Evolutionary conservation across 1,284 basidiomycete species (phyloP), one percentile per base, ranked within the genome.

Genomic region (Boletellus deceptivus): DNA sequence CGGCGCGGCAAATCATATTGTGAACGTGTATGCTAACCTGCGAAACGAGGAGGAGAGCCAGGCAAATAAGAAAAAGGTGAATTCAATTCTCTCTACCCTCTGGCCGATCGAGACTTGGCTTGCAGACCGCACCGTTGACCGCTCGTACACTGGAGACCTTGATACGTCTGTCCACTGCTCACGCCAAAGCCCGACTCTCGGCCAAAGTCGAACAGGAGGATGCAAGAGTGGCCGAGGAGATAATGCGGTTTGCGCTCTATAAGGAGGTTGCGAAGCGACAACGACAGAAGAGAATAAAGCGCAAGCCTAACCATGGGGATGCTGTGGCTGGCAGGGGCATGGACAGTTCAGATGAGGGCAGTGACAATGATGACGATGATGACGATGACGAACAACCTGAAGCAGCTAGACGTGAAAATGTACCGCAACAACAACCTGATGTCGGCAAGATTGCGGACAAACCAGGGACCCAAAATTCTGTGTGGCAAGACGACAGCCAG

Each of bases 91-190:
- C 53, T 33, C 42, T 14, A 31, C 27, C 41, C 49, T 17, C 53
- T 34, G 13, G 34, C 41, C 24, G n/a, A 57, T 51, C 61, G 44
- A 52, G 46, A 55, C 41, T 41, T 46, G 41, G 36, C 37, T 20
- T 39, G 36, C 46, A 97, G 91, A 99, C 97, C 4, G 92, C 96
- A 11, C 97, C 97, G 2, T 75, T 99, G 57, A 99, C 97, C 1
- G 96, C 97, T 14, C 94, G 97, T 83, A 98, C 97, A 6, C 84
- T 99, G 51, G 97, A 99, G 73, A 99, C 97, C 1, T 80, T 99
- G 40, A 99, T 99, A 69, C 97, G 97, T 79, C 82, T 99, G 14
- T 84, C 97, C 6, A 99, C 96, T 16, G 97, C 97, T 0, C 97
- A 99, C 69, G 97, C 97, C 54, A 99, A 99, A 73, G 84, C 94